Percentiles rank a stretch among this genome's conserved stretches.
phyloP scores from a whole-genome alignment of 108 stramenopile genomes.

The Asterionellopsis glacialis region DNA sequence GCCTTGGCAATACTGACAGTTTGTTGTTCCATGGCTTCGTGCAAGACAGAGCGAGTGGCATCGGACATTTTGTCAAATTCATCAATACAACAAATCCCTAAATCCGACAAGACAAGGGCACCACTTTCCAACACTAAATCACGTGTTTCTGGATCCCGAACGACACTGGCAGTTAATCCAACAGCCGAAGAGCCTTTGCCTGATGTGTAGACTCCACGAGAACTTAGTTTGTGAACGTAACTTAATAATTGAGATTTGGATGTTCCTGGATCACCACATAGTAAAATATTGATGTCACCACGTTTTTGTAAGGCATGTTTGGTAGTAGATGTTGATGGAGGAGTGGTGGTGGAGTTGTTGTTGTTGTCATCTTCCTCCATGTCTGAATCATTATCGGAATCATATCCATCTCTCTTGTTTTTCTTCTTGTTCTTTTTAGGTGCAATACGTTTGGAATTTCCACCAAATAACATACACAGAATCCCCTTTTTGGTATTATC shows the following conservation, averaged over 20 bases:
- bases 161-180: constrained; percentile 97
- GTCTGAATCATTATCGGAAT: constrained; percentile 23
- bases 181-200: constrained; percentile 98
- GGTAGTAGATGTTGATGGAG: too few relatives aligned
- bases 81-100: constrained; percentile 96
- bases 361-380: constrained; percentile 26
- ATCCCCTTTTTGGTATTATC: constrained; percentile 99
- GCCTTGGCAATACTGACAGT: constrained; percentile 98
- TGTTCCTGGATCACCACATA: constrained; percentile 98
- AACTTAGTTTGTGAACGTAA: constrained; percentile 95
- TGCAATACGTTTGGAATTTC: constrained; percentile 65
- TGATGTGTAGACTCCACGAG: constrained; percentile 97
- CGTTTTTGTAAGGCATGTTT: constrained; percentile 47
- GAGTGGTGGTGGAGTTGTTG: too few relatives aligned
- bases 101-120: constrained; percentile 95
- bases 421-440: constrained; percentile 34
- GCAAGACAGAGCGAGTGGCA: constrained; percentile 94
- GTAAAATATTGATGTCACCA: constrained; percentile 97
- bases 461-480: constrained; percentile 97
- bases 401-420: constrained; percentile 24
- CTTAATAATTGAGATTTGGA: constrained; percentile 95
- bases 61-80: constrained; percentile 99
- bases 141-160: constrained; percentile 96
- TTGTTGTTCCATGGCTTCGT: constrained; percentile 99
- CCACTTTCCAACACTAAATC: constrained; percentile 97